Conservation (phyloP, 805 yeast genomes). For the Schwanniomyces occidentalis region DNA sequence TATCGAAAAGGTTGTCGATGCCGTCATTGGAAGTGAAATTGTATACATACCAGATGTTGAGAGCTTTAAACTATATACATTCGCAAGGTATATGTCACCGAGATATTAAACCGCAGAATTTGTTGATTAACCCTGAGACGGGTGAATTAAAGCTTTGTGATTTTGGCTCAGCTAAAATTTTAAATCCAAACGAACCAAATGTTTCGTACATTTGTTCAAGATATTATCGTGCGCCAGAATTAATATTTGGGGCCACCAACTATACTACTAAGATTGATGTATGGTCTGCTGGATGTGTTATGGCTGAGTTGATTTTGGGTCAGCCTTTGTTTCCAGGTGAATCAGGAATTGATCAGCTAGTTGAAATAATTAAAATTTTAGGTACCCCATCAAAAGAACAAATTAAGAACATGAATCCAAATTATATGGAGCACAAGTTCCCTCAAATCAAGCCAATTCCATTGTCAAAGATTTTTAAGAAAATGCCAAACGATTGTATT, state of each 20-base stretch:
- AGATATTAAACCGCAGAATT: conserved; percentile 88
- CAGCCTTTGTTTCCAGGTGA: conserved; percentile 98
- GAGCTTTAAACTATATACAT: conserved; percentile 81
- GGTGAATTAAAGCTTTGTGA: conserved; percentile 92
- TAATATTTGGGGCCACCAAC: conserved; percentile 94
- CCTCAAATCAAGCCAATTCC: conserved; percentile 85
- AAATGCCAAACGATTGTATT: conserved; percentile 52
- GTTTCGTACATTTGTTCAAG: conserved; percentile 96
- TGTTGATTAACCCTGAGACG: conserved; percentile 79
- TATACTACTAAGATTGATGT: conserved; percentile 95
- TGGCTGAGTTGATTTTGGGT: conserved; percentile 94
- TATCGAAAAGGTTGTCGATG: conserved; percentile 73
- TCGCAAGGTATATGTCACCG: conserved; percentile 84
- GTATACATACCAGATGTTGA: conserved; percentile 73
- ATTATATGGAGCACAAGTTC: conserved; percentile 95
- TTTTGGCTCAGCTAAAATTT: conserved; percentile 91
- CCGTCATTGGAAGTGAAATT: conserved; percentile 86
- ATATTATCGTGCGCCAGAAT: conserved; percentile 96
- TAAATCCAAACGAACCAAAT: conserved; percentile 88
- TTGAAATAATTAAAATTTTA: conserved; percentile 90
- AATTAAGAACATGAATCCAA: conserved; percentile 92
- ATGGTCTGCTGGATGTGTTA: conserved; percentile 98
- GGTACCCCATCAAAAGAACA: conserved; percentile 96
- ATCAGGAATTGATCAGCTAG: conserved; percentile 95
- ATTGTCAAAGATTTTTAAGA: conserved; percentile 62